phyloP scores from a whole-genome alignment of 2,329 filamentous ascomycete genomes.

The Microdochium bolleyi region DNA sequence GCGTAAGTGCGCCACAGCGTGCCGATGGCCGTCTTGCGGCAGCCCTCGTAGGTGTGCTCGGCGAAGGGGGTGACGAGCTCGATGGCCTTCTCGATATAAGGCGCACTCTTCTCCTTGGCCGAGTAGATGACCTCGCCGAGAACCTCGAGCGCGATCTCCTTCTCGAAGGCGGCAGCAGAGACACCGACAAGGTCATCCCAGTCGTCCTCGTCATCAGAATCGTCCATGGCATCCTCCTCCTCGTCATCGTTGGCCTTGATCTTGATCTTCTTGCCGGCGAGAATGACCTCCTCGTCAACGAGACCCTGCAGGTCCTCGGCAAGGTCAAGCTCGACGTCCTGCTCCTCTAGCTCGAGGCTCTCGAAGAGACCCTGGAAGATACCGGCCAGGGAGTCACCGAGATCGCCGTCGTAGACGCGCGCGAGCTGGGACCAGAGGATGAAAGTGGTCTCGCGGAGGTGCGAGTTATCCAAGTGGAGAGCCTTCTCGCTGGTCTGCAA shows the following conservation, averaged over 20 bases:
- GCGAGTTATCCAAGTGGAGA: conserved; percentile 77
- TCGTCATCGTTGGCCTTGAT: conserved; percentile 54
- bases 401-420: conserved; percentile 84
- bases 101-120: conserved; percentile 44
- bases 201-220: conserved; percentile 69
- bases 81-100: conserved; percentile 81
- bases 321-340: conserved; percentile 70
- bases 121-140: conserved; percentile 83
- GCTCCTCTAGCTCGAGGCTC: conserved; percentile 80
- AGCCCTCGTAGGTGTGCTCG: conserved; percentile 87
- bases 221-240: conserved; percentile 49
- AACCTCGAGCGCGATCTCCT: conserved; percentile 94
- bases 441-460: conserved; percentile 92
- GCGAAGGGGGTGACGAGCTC: conserved; percentile 72
- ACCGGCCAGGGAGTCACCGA: conserved; percentile 68
- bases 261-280: conserved; percentile 81
- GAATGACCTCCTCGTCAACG: conserved; percentile 41
- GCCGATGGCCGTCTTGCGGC: conserved; percentile 83
- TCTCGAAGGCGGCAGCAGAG: conserved; percentile 86
- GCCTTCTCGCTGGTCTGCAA: conserved; percentile 93
- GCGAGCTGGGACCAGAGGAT: conserved; percentile 93
- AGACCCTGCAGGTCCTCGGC: conserved; percentile 41
- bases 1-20: conserved; percentile 92
- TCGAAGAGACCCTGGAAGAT: conserved; percentile 76
- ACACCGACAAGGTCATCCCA: conserved; percentile 80